Base-by-base conservation (phyloP, 176 grass and related monocot genomes). In the Oryza glumipatula region DNA sequence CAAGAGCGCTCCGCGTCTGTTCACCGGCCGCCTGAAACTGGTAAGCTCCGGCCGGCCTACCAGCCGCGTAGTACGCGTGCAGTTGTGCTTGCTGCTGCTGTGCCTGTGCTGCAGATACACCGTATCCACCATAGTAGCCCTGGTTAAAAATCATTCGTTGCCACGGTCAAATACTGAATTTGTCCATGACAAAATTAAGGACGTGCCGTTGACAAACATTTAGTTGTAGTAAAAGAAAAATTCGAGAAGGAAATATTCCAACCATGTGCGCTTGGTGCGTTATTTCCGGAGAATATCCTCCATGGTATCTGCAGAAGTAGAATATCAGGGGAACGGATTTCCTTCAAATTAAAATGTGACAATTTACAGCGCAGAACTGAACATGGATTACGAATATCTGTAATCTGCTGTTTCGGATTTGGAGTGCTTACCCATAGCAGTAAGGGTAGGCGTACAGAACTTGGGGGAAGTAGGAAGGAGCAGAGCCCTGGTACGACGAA, bases 191-290 rank as follows among this genome's bases (percentile, higher is more conserved):
- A 56, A 58, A 58, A 30, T 30, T 30, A 30, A 58, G 17, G 54
- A 9, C 54, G 54, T 58, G 54, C 54, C 54, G 19, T 32, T 32
- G 22, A 8, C 52, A 30, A 73, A 15, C 15, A 43, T 82, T 23
- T 46, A 4, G 23, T 19, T 73, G 26, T 22, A n/a, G 54, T 58
- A n/a, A 72, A 45, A 24, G 43, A 9, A 9, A 23, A 63, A 32
- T 8, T 28, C 65, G 1, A 6, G 13, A 87, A 58, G 54, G 24
- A 71, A 68, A 45, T 52, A 56, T 47, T 30, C 67, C 76, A 38
- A 92, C 91, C 91, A 85, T 87, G 49, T 81, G 76, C 76, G 84
- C 77, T 61, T 85, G 87, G 3, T 92, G 87, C 87, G 89, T 87
- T 56, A 61, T 92, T 77, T 92, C 80, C 9, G 76, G 87, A 15